Evolutionary conservation across 2,329 filamentous ascomycete species (phyloP).

Genomic region (Arachnomyces sp.): DNA sequence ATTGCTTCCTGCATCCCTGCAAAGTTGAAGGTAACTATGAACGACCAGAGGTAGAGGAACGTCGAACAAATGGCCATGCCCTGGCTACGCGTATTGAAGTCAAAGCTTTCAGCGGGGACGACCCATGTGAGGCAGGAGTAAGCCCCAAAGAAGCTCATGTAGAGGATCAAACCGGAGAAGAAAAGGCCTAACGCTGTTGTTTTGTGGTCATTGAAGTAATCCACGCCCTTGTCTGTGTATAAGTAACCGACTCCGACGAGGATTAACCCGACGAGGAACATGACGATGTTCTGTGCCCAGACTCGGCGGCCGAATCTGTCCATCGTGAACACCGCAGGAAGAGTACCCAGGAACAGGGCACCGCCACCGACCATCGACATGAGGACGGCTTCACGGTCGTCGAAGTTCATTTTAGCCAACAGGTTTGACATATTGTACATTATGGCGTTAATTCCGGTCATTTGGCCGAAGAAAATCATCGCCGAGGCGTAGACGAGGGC

Average conservation of each 20-base stretch:
- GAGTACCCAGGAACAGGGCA: slow-evolving; percentile 57
- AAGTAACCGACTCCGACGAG: slow-evolving; percentile 57
- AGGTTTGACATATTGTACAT: slow-evolving; percentile 65
- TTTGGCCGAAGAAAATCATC: slow-evolving; percentile 62
- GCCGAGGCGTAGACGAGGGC: slow-evolving; percentile 60
- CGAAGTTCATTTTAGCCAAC: slow-evolving; percentile 61
- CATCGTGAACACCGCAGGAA: slow-evolving; percentile 62
- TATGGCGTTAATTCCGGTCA: slow-evolving; percentile 62
- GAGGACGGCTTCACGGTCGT: slow-evolving; percentile 55
- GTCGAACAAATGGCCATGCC: slow-evolving; percentile 60
- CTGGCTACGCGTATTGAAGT: slow-evolving; percentile 41
- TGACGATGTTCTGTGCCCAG: slow-evolving; percentile 65
- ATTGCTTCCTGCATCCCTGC: slow-evolving; percentile 56
- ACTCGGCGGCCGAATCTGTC: slow-evolving; percentile 64
- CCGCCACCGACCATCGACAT: slow-evolving; percentile 68
- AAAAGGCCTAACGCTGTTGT: slow-evolving; percentile 52
- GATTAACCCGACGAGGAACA: slow-evolving; percentile 61
- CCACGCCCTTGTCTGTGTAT: slow-evolving; percentile 37
- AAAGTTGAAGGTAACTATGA: slow-evolving; percentile 64
- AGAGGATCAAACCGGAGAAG: slow-evolving; percentile 56
- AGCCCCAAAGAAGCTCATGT: slow-evolving; percentile 61
- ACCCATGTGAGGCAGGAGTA: slow-evolving; percentile 60
- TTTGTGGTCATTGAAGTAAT: slow-evolving; percentile 43
- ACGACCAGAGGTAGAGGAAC: slow-evolving; percentile 56
- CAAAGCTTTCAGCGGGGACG: slow-evolving; percentile 5